Base-by-base conservation (phyloP, 441 rosid species). In the Pelargonium fulgidum region DNA sequence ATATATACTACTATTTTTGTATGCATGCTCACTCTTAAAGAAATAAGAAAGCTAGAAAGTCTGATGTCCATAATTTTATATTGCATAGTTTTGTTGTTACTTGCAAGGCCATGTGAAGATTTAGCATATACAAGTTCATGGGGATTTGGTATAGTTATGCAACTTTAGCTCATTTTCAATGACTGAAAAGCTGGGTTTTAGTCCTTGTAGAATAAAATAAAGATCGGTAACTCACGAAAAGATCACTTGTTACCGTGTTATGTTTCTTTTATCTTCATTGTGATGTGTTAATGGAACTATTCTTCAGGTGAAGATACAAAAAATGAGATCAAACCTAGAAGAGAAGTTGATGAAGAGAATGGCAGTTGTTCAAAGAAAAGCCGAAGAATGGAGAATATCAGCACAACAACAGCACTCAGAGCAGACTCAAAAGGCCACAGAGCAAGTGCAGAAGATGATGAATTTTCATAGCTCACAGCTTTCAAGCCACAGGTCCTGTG, bases 261-360 rank as follows among this genome's bases (percentile, higher is more conserved):
- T 26, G 33, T 3, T 26, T 26, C 33, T 26, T 26, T 26, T 26
- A 26, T 26, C 33, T 26, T 26, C 33, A 26, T 1, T 26, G 33
- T 26, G 33, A 26, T 26, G 33, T 26, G 33, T 26, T 26, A 29
- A 29, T 29, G 36, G 36, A 29, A 29, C 36, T 3, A 29, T 29
- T 29, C 0, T 47, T 26, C 70, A 93, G 98, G 89, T 91, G 75
- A 93, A 89, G 80, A 89, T 93, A 71, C 93, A 89, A 42, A 91
- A 79, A 81, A 88, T 91, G 97, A 91, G 93, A 79, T 86, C 97
- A 22, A 85, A 83, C 69, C 66, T 87, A 3, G 98, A 93, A 69
- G 96, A 91, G 79, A 91, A 93, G 80, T 33, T 89, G 75, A 89
- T 93, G 98, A 93, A 83, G 81, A 87, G 93, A 74, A 93, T 93